Conservation (phyloP, 2,329 filamentous ascomycete genomes). For the Aspergillus brasiliensis region DNA sequence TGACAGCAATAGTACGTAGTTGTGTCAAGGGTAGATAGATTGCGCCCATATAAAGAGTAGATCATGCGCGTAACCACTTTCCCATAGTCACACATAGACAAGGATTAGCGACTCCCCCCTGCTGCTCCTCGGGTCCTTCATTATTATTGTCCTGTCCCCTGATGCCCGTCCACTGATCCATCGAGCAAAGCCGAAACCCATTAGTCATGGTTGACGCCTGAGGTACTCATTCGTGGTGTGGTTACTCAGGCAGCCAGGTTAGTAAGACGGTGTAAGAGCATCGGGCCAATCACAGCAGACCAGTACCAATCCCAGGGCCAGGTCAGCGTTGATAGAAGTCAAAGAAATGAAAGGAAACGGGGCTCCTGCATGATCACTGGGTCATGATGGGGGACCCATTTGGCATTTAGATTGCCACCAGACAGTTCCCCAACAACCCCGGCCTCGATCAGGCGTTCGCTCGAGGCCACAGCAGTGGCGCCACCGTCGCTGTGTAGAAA, state of each 20-base stretch:
- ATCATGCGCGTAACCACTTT: neutral
- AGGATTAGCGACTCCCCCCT: neutral
- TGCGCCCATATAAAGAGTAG: neutral
- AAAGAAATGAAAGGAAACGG: neutral
- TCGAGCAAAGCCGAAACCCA: neutral
- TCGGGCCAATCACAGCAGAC: neutral
- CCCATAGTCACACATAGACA: neutral
- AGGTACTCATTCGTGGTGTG: neutral
- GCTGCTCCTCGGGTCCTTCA: neutral
- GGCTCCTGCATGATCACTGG: neutral
- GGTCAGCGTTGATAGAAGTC: neutral
- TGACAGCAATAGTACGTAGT: neutral
- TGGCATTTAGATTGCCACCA: neutral
- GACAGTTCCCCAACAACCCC: neutral
- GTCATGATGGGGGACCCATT: neutral
- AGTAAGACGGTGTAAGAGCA: neutral
- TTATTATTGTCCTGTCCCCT: neutral
- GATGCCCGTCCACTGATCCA: neutral
- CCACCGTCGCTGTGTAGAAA: constrained; percentile 42
- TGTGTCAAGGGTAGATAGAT: neutral
- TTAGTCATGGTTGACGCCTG: constrained; percentile 2
- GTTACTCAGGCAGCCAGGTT: neutral
- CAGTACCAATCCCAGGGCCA: neutral
- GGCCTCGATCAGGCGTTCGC: constrained; percentile 8
- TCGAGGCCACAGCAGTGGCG: constrained; percentile 26